Percentiles rank a stretch among this genome's conserved stretches.
phyloP scores from a whole-genome alignment of 805 yeast species.

The Wickerhamiella sergipiensis region DNA sequence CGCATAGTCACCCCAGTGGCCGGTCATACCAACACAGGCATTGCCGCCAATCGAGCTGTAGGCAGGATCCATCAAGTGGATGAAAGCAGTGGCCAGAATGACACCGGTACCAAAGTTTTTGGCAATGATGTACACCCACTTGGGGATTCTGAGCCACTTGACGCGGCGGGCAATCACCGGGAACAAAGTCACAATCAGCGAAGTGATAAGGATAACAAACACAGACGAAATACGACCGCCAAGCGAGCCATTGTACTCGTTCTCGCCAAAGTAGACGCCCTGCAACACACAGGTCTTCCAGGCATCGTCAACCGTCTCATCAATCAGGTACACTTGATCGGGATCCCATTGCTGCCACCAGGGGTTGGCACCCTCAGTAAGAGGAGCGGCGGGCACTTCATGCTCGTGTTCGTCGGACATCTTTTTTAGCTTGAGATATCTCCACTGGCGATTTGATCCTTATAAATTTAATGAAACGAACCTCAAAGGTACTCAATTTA shows the following conservation, averaged over 20 bases:
- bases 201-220: slow-evolving; percentile 42
- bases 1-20: slow-evolving; percentile 38
- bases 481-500: not conserved
- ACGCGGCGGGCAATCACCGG: slow-evolving; percentile 25
- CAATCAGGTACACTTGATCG: slow-evolving; percentile 21
- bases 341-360: slow-evolving; percentile 22
- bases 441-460: not conserved
- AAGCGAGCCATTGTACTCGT: slow-evolving; percentile 31
- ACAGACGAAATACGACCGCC: slow-evolving; percentile 43
- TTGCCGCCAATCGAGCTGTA: slow-evolving; percentile 23
- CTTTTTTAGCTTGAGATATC: not conserved
- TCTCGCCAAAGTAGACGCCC: slow-evolving; percentile 30
- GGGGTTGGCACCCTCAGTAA: not conserved
- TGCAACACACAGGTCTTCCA: slow-evolving; percentile 32
- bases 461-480: not conserved
- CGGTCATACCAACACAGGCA: slow-evolving; percentile 31
- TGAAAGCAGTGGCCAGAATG: slow-evolving; percentile 61
- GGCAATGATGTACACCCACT: slow-evolving; percentile 22
- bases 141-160: slow-evolving; percentile 20
- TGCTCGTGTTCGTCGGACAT: not conserved
- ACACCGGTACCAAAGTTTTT: slow-evolving; percentile 62
- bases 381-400: slow-evolving; percentile 1
- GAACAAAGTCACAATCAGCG: slow-evolving; percentile 34
- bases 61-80: slow-evolving; percentile 41
- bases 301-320: slow-evolving; percentile 23